phyloP scores from a whole-genome alignment of 352 stramenopile genomes.

The Phytophthora boehmeriae region DNA sequence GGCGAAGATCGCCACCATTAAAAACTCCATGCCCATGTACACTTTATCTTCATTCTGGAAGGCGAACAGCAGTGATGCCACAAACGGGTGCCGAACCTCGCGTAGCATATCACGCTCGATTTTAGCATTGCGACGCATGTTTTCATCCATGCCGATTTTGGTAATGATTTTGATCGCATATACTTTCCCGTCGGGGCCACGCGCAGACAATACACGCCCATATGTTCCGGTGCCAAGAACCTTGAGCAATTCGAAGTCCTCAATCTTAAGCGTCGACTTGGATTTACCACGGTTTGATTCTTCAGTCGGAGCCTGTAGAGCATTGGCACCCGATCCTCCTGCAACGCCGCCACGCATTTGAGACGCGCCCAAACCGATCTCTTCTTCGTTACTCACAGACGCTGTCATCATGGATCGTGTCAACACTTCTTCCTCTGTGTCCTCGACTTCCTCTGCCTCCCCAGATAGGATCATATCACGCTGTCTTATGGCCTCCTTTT shows the following conservation, averaged over 20 bases:
- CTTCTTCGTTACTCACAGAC: constrained; percentile 72
- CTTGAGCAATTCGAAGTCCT: constrained; percentile 89
- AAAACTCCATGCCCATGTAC: constrained; percentile 99
- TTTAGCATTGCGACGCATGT: constrained; percentile 80
- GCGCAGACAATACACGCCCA: constrained; percentile 81
- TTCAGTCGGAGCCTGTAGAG: constrained; percentile 10
- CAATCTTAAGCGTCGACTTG: constrained; percentile 81
- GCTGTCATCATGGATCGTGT: constrained; percentile 61
- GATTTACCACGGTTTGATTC: constrained; percentile 67
- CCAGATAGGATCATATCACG: constrained; percentile 72
- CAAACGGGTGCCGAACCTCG: constrained; percentile 95
- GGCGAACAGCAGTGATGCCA: constrained; percentile 96
- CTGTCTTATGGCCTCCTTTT: constrained; percentile 59
- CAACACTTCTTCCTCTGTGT: constrained; percentile 67
- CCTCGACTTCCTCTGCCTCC: constrained; percentile 78
- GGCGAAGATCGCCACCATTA: constrained; percentile 95
- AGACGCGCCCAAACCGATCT: constrained; percentile 39
- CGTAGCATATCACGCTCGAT: constrained; percentile 96
- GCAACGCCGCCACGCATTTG: constrained; percentile 25
- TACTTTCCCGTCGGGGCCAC: constrained; percentile 64
- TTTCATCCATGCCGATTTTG: constrained; percentile 90
- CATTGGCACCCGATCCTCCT: constrained; percentile 15
- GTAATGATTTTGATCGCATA: constrained; percentile 91
- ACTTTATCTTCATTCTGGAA: constrained; percentile 99
- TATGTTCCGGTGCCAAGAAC: constrained; percentile 87